Conservation (phyloP, 192 early-diverging fungal genomes). For the Phlyctochytrium planicorne region DNA sequence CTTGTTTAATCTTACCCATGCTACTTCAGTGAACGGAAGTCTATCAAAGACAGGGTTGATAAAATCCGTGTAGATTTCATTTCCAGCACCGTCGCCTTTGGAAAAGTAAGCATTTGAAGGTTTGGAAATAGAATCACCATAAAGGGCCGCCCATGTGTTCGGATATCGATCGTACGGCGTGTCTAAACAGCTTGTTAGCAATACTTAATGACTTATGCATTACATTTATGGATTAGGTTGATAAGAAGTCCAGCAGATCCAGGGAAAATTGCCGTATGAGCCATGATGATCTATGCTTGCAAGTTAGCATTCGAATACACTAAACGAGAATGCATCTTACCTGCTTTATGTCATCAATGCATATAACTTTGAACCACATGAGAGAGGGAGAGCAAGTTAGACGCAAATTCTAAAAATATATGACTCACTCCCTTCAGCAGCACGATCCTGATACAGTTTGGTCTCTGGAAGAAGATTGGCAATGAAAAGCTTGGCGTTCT, state of each 20-base stretch:
- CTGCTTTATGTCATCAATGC: constrained; percentile 44
- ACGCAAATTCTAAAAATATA: too few relatives aligned
- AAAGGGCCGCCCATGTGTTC: constrained; percentile 67
- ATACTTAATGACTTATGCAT: too few relatives aligned
- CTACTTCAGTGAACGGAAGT: constrained; percentile 54
- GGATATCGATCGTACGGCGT: constrained; percentile 37
- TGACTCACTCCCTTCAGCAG: constrained; percentile 48
- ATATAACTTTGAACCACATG: too few relatives aligned
- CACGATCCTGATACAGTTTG: constrained; percentile 61
- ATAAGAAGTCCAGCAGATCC: constrained; percentile 58
- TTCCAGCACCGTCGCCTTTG: constrained; percentile 58
- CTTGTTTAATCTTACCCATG: too few relatives aligned
- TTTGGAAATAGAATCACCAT: too few relatives aligned
- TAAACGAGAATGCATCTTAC: too few relatives aligned
- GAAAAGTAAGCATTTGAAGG: too few relatives aligned
- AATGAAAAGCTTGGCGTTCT: constrained; percentile 60
- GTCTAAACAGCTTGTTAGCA: too few relatives aligned
- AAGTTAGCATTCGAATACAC: too few relatives aligned
- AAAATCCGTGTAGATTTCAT: constrained; percentile 58
- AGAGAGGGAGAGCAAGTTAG: too few relatives aligned
- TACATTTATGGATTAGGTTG: constrained; percentile 60
- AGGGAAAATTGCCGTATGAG: constrained; percentile 27
- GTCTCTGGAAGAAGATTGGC: constrained; percentile 65
- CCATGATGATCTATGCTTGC: too few relatives aligned
- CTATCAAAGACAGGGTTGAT: constrained; percentile 60